Base-by-base conservation (phyloP, 768 basidiomycete species). In the Pseudohyphozyma bogoriensis region DNA sequence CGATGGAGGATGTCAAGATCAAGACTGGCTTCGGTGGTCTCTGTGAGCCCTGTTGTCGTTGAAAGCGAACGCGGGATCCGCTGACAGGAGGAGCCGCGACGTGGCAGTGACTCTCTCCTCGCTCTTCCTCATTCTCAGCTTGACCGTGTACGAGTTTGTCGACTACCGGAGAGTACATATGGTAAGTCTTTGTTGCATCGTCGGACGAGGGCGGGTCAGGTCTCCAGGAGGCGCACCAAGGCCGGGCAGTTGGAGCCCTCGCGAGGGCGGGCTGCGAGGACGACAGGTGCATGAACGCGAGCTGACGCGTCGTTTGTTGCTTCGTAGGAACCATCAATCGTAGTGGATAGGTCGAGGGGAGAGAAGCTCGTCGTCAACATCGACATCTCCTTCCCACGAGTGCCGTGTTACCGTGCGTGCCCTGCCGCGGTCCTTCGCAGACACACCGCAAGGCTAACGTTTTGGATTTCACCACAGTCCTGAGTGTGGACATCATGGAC, bases 1-100 rank as follows among this genome's bases (percentile, higher is more conserved):
- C 95, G 39, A 89, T 89, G 74, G 95, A 97, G 72, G 95, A 99
- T 79, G 95, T 99, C 65, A 97, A 97, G 78, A 89, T 99, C 76
- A 91, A 91, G 80, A 97, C 95, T 36, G 83, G 91, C 59, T 70
- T 71, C 37, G 70, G 70, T 5, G 70, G 69, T 16, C 62, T 68
- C 89, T 87, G 49, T 92, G 88, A 68, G 93, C 88, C 67, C 78
- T 91, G 69, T 26, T 40, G 11, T 51, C 44, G 22, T 35, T 33
- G 52, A 3, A 1, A 2, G 22, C 16, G 32, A 4, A 20, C 4
- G 20, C 5, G 7, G 50, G 10, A 29, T 15, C 10, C 46, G 50
- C 4, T 18, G 35, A 33, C 44, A 13, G 24, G 13, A 26, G 44
- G 31, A 1, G 37, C n/a, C 13, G 45, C 22, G 28, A 2, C 24